Conservation (phyloP, 139 green algal species). For the Chlamydomonas sp. region DNA sequence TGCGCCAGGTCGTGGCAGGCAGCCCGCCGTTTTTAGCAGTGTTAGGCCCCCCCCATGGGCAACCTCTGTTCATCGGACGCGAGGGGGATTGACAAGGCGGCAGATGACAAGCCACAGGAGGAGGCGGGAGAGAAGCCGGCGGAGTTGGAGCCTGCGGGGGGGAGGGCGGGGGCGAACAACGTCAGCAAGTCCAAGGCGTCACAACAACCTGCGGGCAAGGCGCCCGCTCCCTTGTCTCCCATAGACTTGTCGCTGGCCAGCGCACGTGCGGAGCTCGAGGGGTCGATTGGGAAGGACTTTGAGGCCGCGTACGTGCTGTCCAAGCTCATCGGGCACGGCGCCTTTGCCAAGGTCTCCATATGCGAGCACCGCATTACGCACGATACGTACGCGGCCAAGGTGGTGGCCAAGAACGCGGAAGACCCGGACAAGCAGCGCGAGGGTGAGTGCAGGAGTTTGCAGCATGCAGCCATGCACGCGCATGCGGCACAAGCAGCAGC, state of each 20-base stretch:
- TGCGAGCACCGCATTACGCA: slow-evolving; percentile 31
- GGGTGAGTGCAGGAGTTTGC: slow-evolving; percentile 26
- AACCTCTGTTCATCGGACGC: no score
- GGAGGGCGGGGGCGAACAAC: no score
- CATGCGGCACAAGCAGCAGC: background rate
- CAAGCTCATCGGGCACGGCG: slow-evolving; percentile 45
- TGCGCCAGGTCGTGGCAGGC: no score
- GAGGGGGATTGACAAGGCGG: no score
- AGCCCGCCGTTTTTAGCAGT: no score
- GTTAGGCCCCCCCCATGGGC: no score
- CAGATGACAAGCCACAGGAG: no score
- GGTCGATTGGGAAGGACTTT: slow-evolving; percentile 18
- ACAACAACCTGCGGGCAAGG: no score
- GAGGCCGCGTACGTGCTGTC: slow-evolving; percentile 26
- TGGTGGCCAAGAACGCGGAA: slow-evolving; percentile 37
- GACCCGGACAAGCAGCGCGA: slow-evolving; percentile 45
- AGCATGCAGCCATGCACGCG: background rate
- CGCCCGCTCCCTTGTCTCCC: no score
- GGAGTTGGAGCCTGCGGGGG: no score
- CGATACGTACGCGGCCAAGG: slow-evolving; percentile 39
- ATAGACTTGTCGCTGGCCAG: slow-evolving; percentile 26
- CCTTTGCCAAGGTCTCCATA: slow-evolving; percentile 44
- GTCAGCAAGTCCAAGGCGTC: no score
- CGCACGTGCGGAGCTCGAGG: slow-evolving; percentile 33
- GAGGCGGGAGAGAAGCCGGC: no score